Base-by-base conservation (phyloP, 805 yeast genomes). In the Ogataea ganodermae region DNA sequence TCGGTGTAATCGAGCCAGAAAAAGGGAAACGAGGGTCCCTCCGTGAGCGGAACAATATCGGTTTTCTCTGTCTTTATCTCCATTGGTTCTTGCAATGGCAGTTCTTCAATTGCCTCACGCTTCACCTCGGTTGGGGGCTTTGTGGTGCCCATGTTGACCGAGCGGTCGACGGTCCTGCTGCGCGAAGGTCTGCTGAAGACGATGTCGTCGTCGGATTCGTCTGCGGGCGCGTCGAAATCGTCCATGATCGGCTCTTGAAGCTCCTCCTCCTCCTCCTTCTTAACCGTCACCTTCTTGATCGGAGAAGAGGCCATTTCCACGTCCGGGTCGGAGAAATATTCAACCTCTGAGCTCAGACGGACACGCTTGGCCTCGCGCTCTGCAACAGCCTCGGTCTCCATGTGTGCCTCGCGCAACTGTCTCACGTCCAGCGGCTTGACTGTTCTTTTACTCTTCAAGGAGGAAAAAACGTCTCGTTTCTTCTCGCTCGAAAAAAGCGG, bases 1-100 rank as follows among this genome's bases (percentile, higher is more conserved):
- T 92, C 98, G 20, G 86, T 75, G 64, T 83, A 90, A 66, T 94
- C 99, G 24, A 87, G 68, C 97, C 97, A 94, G 65, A 78, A 94
- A 83, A 92, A 30, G 8, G 33, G 33, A 18, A 30, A 30, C 14
- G 33, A 8, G 5, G n/a, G 17, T 82, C 7, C 14, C 5, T 16
- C 33, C 17, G 33, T 8, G 4, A 30, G 16, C 17, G 33, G n/a
- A n/a, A n/a, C n/a, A n/a, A n/a, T n/a, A n/a, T n/a, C n/a, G n/a
- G n/a, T n/a, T n/a, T n/a, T n/a, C n/a, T n/a, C n/a, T n/a, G n/a
- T n/a, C n/a, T n/a, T n/a, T n/a, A n/a, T n/a, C n/a, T n/a, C n/a
- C n/a, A n/a, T n/a, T n/a, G n/a, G n/a, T n/a, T n/a, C n/a, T n/a
- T n/a, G n/a, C n/a, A n/a, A n/a, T n/a, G n/a, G n/a, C n/a, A n/a